A percentile compares a stretch with the other conserved stretches of the same genome.
Conservation (phyloP, 805 yeast species). For the Candida qinlingensis region DNA sequence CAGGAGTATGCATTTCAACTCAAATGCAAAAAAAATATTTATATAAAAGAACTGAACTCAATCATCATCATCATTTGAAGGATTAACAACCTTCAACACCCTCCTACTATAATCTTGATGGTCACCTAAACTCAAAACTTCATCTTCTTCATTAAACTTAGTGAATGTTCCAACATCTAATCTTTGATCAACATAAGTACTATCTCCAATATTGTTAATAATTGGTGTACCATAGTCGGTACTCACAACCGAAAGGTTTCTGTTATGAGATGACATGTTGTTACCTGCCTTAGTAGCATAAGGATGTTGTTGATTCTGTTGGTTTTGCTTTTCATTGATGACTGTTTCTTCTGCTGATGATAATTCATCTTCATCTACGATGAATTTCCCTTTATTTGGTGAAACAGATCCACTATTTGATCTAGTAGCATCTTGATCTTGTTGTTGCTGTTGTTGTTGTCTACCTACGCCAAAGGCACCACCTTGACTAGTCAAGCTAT, state of each 20-base stretch:
- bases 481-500: not conserved
- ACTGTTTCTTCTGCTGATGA: conserved; percentile 11
- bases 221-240: conserved; percentile 20
- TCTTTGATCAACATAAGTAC: conserved; percentile 35
- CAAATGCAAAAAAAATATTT: not conserved
- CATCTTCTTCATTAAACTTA: conserved; percentile 21
- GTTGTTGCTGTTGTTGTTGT: not conserved
- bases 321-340: conserved; percentile 2
- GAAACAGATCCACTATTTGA: not conserved
- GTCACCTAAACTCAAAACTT: conserved; percentile 36
- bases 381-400: conserved; percentile 5
- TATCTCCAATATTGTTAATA: conserved; percentile 18
- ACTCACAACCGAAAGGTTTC: conserved; percentile 1
- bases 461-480: not conserved
- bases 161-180: conserved; percentile 29
- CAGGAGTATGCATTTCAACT: too few relatives aligned
- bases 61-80: conserved; percentile 18
- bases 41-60: not conserved
- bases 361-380: conserved; percentile 18
- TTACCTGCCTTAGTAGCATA: too few relatives aligned
- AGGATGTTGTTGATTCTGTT: not conserved
- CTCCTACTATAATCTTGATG: conserved; percentile 44
- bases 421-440: not conserved
- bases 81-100: conserved; percentile 44
- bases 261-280: not conserved